Conservation (phyloP, 2,329 filamentous ascomycete species). For the Monilinia fructicola region DNA sequence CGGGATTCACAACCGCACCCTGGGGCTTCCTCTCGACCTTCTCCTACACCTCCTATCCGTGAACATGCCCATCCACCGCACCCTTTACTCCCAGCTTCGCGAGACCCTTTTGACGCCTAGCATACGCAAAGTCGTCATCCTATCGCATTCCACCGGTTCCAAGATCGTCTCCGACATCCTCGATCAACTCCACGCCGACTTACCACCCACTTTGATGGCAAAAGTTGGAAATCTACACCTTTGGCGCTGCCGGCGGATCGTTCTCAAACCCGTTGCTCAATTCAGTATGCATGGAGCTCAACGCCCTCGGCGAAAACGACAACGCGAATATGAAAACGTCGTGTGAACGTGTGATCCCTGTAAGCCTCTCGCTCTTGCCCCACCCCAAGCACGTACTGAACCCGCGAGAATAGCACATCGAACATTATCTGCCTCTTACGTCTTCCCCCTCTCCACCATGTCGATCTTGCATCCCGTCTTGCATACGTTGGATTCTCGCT, state of each 20-base stretch:
- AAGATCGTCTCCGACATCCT: slow-evolving; percentile 69
- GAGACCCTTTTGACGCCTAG: slow-evolving; percentile 58
- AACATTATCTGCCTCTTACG: slow-evolving; percentile 59
- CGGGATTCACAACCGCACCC: slow-evolving; percentile 73
- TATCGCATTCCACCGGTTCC: slow-evolving; percentile 74
- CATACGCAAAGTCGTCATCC: slow-evolving; percentile 67
- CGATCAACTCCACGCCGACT: slow-evolving; percentile 71
- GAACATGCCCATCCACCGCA: slow-evolving; percentile 61
- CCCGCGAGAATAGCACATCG: slow-evolving; percentile 60
- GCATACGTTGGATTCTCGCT: slow-evolving; percentile 20
- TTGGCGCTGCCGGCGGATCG: slow-evolving; percentile 74
- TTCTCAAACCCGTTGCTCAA: slow-evolving; percentile 67
- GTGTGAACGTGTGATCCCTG: slow-evolving; percentile 23
- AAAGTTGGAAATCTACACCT: slow-evolving; percentile 75
- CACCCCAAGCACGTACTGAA: background rate
- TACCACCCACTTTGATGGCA: slow-evolving; percentile 59
- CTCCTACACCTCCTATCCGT: slow-evolving; percentile 74
- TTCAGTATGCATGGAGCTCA: background rate
- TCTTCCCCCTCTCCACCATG: slow-evolving; percentile 65
- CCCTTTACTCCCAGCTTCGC: slow-evolving; percentile 60
- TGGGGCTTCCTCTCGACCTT: slow-evolving; percentile 70
- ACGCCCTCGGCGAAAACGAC: background rate
- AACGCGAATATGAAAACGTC: slow-evolving; percentile 12
- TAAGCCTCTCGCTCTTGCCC: background rate
- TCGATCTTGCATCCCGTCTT: slow-evolving; percentile 67